Base-by-base conservation (phyloP, 192 early-diverging fungal genomes). In the Coemansia aciculifera region DNA sequence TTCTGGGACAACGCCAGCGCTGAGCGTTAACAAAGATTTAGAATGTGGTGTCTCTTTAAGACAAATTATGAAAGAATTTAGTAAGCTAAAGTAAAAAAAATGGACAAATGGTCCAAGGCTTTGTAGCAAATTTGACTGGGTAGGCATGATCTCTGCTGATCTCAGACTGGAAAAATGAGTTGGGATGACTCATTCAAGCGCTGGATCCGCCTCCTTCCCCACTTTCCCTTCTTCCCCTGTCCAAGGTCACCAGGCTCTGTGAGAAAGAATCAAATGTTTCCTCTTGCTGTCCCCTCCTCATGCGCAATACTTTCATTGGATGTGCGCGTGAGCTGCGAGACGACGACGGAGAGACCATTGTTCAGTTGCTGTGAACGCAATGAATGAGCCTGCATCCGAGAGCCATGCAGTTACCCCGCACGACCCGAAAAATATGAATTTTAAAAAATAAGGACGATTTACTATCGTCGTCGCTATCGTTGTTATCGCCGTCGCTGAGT, bases 1-100 rank as follows among this genome's bases (percentile, higher is more conserved):
- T 57, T 57, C 29, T 17, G 54, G 29, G 54, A 32, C 54, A 57
- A 57, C 54, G 54, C 54, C 54, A 54, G 51, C 27, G 51, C 51
- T 27, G 54, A 15, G 21, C 24, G 51, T 12, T 54, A 29, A 9
- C 13, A 29, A 29, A 19, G 10, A 19, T 11, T 40, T 40, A 24
- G 12, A 37, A 38, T 39, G 19, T 15, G 36, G 49, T 12, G 32
- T 39, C 24, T 27, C 51, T 54, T n/a, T 54, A 40, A 36, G 34
- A 61, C 21, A 62, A 62, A 62, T 38, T 42, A 43, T 2, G 1
- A 40, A 19, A 62, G 39, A 61, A 38, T 23, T 17, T 40, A 32
- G 60, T n/a, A 34, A 46, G 56, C 31, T 27, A 27, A 42, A 19
- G 60, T 9, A 27, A 21, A 29, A 60, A 42, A 7, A 29, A 59